Evolutionary conservation across 2,329 filamentous ascomycete species (phyloP).

Genomic region (Fusarium staphyleae): DNA sequence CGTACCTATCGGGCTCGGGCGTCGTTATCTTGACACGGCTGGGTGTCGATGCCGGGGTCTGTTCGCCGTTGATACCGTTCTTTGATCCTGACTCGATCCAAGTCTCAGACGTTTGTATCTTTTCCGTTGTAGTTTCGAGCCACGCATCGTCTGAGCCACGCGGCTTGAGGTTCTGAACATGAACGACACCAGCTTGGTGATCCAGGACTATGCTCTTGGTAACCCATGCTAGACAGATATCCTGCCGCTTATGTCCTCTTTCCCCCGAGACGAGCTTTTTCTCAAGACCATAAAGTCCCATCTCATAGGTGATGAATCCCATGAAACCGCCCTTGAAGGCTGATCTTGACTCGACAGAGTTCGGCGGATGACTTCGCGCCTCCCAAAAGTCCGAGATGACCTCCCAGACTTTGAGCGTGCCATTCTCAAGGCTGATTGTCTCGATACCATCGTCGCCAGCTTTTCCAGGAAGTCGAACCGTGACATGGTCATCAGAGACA

Average conservation of each 20-base stretch:
- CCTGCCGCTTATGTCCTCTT: constrained; percentile 60
- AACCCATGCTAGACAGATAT: constrained; percentile 79
- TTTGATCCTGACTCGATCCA: constrained; percentile 42
- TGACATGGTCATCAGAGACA: constrained; percentile 53
- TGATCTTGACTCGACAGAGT: constrained; percentile 18
- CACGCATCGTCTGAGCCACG: constrained; percentile 42
- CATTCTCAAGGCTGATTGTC: constrained; percentile 33
- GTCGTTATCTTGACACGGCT: constrained; percentile 43
- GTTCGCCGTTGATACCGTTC: constrained; percentile 21
- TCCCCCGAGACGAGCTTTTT: constrained; percentile 38
- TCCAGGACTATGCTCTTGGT: constrained; percentile 81
- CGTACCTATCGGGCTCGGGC: constrained; percentile 62
- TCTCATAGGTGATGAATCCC: constrained; percentile 85
- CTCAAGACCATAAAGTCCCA: constrained; percentile 63
- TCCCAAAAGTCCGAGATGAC: constrained; percentile 56
- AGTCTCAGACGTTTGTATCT: constrained; percentile 43
- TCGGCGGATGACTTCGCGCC: constrained; percentile 38
- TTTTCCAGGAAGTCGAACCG: constrained; percentile 38
- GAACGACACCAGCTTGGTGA: constrained; percentile 66
- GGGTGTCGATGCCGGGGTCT: background rate
- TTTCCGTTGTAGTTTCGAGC: constrained; percentile 42
- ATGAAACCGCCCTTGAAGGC: constrained; percentile 86
- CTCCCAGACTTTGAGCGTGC: constrained; percentile 56
- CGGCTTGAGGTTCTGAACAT: constrained; percentile 62
- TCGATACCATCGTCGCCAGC: constrained; percentile 5